A percentile compares a stretch with the other conserved stretches of the same genome.
phyloP scores from a whole-genome alignment of 2,329 filamentous ascomycete genomes.

The Aspergillus spinulosporus region DNA sequence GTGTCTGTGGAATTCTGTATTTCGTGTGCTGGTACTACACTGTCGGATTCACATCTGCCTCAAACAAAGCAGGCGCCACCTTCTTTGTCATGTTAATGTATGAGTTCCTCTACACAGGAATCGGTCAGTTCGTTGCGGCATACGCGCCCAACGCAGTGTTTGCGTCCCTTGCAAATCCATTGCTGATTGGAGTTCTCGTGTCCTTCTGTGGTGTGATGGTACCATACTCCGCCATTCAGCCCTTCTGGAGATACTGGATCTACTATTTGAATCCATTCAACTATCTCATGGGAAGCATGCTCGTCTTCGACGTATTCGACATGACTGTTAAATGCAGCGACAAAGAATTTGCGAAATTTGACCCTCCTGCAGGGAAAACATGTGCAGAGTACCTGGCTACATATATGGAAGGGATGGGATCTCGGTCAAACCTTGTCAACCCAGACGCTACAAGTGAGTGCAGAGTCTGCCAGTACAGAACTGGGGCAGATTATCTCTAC shows the following conservation, averaged over 20 bases:
- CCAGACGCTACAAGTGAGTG: conserved; percentile 59
- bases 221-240: conserved; percentile 61
- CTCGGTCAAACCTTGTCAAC: conserved; percentile 56
- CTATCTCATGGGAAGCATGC: conserved; percentile 59
- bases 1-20: conserved; percentile 64
- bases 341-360: conserved; percentile 51
- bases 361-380: conserved; percentile 42
- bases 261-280: conserved; percentile 64
- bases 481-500: conserved; percentile 60
- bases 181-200: conserved; percentile 71
- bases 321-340: conserved; percentile 49
- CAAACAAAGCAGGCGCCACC: conserved; percentile 31
- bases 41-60: not conserved
- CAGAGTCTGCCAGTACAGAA: conserved; percentile 60
- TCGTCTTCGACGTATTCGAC: conserved; percentile 55
- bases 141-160: conserved; percentile 68
- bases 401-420: conserved; percentile 47
- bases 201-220: conserved; percentile 72
- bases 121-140: conserved; percentile 77
- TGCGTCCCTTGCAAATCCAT: conserved; percentile 71
- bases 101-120: conserved; percentile 68
- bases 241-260: conserved; percentile 68
- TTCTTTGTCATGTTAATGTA: conserved; percentile 75
- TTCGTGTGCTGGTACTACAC: conserved; percentile 68
- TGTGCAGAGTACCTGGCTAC: conserved; percentile 59